Evolutionary conservation across 768 basidiomycete genomes (phyloP).

Genomic region (Epithele typhae): DNA sequence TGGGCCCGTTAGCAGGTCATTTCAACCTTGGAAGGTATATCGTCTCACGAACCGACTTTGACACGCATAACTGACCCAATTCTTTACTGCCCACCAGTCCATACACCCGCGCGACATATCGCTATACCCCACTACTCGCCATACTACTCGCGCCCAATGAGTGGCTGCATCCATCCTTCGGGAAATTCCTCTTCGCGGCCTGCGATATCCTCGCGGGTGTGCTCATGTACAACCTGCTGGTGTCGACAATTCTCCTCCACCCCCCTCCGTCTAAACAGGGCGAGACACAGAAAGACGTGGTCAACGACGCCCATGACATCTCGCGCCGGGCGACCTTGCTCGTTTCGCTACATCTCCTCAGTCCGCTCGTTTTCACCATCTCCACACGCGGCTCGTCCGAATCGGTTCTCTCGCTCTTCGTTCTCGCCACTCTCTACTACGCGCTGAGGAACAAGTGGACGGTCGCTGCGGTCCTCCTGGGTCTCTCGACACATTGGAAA

Average conservation of each 20-base stretch:
- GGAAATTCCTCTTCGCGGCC: conserved; percentile 83
- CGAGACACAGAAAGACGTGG: background rate
- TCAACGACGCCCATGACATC: background rate
- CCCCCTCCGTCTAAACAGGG: background rate
- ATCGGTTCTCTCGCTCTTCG: conserved; percentile 74
- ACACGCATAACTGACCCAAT: too few species aligned
- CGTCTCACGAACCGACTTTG: background rate
- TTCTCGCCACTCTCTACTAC: conserved; percentile 63
- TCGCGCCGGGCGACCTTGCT: conserved; percentile 46
- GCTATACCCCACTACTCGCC: conserved; percentile 93
- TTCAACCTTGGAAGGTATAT: conserved; percentile 74
- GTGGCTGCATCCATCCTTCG: conserved; percentile 79
- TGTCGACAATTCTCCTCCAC: conserved; percentile 42
- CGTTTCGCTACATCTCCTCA: conserved; percentile 75
- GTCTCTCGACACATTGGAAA: conserved; percentile 91
- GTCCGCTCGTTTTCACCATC: conserved; percentile 93
- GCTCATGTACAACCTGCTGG: conserved; percentile 62
- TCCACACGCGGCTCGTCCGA: conserved; percentile 97
- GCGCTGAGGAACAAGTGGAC: conserved; percentile 59
- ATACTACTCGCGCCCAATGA: conserved; percentile 76
- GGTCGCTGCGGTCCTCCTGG: conserved; percentile 66
- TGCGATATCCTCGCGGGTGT: conserved; percentile 80
- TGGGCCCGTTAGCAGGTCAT: conserved; percentile 49
- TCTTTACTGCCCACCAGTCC: conserved; percentile 48
- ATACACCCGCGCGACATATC: conserved; percentile 87